Evolutionary conservation across 257 asterid genomes (phyloP), one percentile per base, ranked within the genome.

Genomic region (Nicotiana tabacum): DNA sequence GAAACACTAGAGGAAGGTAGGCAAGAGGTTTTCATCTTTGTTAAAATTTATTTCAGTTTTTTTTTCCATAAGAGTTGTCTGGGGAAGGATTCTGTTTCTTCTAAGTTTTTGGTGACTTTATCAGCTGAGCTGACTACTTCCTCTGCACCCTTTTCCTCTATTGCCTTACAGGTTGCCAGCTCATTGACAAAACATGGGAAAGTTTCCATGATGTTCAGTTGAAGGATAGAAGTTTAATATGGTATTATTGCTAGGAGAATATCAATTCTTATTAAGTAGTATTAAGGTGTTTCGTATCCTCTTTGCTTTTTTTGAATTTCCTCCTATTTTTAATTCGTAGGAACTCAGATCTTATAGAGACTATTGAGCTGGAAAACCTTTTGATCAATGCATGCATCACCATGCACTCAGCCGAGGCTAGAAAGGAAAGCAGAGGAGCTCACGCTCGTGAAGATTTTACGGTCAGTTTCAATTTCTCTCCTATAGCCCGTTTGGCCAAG

Each of bases 351-450:
- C 89, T 96, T 91, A 90, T 93, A 69, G 99, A 96, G 93, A 94
- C 95, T 51, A 86, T 96, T 61, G 99, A 96, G 91, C 88, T 96
- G 33, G 99, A 96, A 89, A 96, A 96, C 83, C 98, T 96, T 82
- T 86, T 96, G 85, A 96, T 96, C 53, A 94, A 96, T 81, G 99
- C 99, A 68, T 93, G 98, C 81, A 87, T 96, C 85, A 96, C 99
- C 68, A 96, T 96, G 99, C 98, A 94, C 87, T 96, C 98, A 68
- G 99, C 99, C 66, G 99, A 94, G 90, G 99, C 98, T 18, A 92
- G 98, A 90, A 94, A 94, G 86, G 99, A 96, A 88, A 96, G 99
- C 85, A 89, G 99, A 90, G 99, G 99, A 88, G 98, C 99, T 83
- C 99, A 96, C 87, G 99, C 99, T 9, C 97, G 99, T 77, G 99